phyloP scores from a whole-genome alignment of 2,329 filamentous ascomycete genomes.

The Microsporum canis region DNA sequence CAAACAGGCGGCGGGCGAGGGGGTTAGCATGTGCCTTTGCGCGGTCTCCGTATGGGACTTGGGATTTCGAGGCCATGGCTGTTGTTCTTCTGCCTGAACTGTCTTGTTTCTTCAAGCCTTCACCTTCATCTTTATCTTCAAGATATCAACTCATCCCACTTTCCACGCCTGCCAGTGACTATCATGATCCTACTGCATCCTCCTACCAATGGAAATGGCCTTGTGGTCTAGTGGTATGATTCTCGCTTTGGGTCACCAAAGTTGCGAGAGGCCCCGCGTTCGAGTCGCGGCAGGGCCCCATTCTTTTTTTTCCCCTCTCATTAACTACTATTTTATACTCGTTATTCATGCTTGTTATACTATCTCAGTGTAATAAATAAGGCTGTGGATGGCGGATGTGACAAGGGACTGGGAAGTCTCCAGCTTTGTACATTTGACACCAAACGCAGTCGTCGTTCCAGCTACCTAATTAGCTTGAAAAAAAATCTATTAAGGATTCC shows the following conservation, averaged over 20 bases:
- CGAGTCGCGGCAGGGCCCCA: slow-evolving; percentile 14
- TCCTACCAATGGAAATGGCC: neutral
- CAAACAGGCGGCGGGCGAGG: slow-evolving; percentile 34
- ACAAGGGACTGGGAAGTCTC: too few relatives aligned
- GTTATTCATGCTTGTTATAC: neutral
- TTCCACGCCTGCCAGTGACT: too few relatives aligned
- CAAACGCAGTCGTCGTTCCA: too few relatives aligned
- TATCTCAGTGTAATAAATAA: too few relatives aligned
- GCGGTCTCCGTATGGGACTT: slow-evolving; percentile 30
- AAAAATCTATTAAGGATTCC: too few relatives aligned
- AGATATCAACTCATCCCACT: neutral
- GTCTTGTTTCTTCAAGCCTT: too few relatives aligned
- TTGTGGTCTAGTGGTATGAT: slow-evolving; percentile 58
- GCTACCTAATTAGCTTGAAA: too few relatives aligned
- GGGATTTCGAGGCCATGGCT: slow-evolving; percentile 35
- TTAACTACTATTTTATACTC: neutral
- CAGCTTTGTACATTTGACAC: too few relatives aligned
- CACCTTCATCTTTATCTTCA: too few relatives aligned
- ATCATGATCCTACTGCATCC: neutral
- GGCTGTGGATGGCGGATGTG: too few relatives aligned
- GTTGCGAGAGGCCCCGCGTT: slow-evolving; percentile 13
- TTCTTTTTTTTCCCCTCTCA: slow-evolving; percentile 1
- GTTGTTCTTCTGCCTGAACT: too few relatives aligned
- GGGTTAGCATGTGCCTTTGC: slow-evolving; percentile 34
- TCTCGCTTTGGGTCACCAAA: slow-evolving; percentile 51